Evolutionary conservation across 129 eudicot genomes (phyloP).

Genomic region (Solidago caesia): DNA sequence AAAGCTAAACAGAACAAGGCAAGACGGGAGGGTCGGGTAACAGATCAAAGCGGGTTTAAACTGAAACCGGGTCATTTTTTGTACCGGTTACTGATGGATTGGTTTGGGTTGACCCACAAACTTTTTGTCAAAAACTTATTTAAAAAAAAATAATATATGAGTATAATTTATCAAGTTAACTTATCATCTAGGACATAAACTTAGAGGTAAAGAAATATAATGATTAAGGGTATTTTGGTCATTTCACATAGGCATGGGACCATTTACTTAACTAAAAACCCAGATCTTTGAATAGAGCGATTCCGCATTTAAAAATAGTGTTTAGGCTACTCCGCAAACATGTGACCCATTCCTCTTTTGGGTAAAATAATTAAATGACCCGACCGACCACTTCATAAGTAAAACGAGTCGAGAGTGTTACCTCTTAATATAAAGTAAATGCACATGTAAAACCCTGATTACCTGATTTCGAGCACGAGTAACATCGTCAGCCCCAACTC

Average conservation of each 20-base stretch:
- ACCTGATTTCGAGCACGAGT: conserved; percentile 88
- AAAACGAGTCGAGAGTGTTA: neutral
- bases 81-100: neutral
- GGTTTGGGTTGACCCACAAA: neutral
- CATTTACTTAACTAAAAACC: neutral
- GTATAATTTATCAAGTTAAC: no score
- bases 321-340: neutral
- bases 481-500: conserved; percentile 68
- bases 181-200: no score
- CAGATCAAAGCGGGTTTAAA: neutral
- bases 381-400: neutral
- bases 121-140: neutral
- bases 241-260: no score
- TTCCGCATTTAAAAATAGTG: neutral
- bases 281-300: neutral
- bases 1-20: neutral
- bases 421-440: neutral
- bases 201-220: no score
- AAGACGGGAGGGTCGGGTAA: neutral
- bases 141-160: no score
- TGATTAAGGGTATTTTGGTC: no score
- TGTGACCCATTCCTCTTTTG: neutral
- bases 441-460: conserved; percentile 4
- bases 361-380: neutral
- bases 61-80: neutral